phyloP scores from a whole-genome alignment of 768 basidiomycete genomes.

The Fomitopsis serialis region DNA sequence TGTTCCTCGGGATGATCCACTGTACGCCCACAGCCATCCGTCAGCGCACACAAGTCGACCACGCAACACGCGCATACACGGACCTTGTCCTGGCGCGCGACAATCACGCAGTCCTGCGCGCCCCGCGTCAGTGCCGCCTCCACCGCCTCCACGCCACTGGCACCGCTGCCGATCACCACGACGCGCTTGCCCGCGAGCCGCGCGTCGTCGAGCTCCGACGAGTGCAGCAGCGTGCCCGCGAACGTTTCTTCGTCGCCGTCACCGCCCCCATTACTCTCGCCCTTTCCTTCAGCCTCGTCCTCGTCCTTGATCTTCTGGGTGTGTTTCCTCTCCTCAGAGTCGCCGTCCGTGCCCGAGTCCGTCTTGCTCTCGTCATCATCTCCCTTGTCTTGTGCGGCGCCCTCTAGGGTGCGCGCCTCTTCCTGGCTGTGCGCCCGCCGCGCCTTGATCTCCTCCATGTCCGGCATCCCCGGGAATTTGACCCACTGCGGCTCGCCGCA shows the following conservation, averaged over 20 bases:
- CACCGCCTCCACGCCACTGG: conserved; percentile 46
- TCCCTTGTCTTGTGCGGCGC: conserved; percentile 3
- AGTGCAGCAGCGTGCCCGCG: conserved; percentile 37
- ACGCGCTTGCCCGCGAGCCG: conserved; percentile 34
- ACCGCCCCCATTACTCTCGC: conserved; percentile 7
- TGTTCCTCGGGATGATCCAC: conserved; percentile 45
- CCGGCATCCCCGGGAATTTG: conserved; percentile 38
- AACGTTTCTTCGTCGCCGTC: conserved; percentile 26
- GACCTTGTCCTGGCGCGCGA: conserved; percentile 37
- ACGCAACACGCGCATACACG: background rate
- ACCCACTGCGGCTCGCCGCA: conserved; percentile 44
- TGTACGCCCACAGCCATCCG: conserved; percentile 11
- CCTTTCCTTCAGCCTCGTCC: background rate
- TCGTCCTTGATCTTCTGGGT: background rate
- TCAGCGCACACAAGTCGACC: background rate
- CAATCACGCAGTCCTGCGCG: conserved; percentile 30
- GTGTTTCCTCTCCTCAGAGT: background rate
- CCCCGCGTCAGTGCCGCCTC: conserved; percentile 31
- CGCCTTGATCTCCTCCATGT: conserved; percentile 6
- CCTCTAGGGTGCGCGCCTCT: conserved; percentile 10
- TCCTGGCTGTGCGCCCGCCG: conserved; percentile 19
- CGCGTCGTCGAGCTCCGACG: conserved; percentile 40
- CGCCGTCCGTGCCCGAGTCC: background rate
- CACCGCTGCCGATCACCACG: conserved; percentile 46
- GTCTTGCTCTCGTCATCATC: background rate